Evolutionary conservation across 805 yeast genomes (phyloP).

Genomic region (Yamadazyma philogaea): DNA sequence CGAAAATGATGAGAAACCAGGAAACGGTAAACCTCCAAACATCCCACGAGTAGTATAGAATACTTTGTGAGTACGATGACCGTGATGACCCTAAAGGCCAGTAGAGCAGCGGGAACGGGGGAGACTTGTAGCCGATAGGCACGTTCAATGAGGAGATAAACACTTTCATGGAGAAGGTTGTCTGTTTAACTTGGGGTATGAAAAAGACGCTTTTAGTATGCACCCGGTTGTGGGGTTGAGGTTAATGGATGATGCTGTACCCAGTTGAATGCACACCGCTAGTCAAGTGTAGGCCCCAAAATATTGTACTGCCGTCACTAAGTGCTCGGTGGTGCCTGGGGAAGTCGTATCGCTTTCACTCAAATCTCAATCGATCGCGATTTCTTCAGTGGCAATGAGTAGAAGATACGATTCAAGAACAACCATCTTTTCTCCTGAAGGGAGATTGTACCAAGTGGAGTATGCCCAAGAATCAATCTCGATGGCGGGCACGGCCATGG

Average conservation of each 20-base stretch:
- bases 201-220: not conserved
- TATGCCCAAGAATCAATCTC: conserved; percentile 91
- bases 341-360: too few relatives aligned
- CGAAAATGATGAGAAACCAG: conserved; percentile 75
- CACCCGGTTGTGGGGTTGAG: not conserved
- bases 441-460: conserved; percentile 94
- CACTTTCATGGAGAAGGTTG: conserved; percentile 20
- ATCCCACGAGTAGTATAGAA: conserved; percentile 65
- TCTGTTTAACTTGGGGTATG: not conserved
- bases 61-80: conserved; percentile 45
- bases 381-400: conserved; percentile 49
- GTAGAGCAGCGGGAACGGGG: conserved; percentile 74
- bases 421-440: conserved; percentile 98
- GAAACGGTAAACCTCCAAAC: conserved; percentile 79
- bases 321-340: too few relatives aligned
- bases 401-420: conserved; percentile 99
- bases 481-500: conserved; percentile 81
- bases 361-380: not conserved
- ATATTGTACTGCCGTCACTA: not conserved
- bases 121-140: conserved; percentile 81
- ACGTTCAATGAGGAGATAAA: conserved; percentile 44
- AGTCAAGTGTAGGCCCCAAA: too few relatives aligned
- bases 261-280: too few relatives aligned
- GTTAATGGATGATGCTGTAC: too few relatives aligned
- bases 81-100: conserved; percentile 57